Evolutionary conservation across 352 stramenopile species (phyloP), one percentile per base, ranked within the genome.

Genomic region (Pythium brachiatum): DNA sequence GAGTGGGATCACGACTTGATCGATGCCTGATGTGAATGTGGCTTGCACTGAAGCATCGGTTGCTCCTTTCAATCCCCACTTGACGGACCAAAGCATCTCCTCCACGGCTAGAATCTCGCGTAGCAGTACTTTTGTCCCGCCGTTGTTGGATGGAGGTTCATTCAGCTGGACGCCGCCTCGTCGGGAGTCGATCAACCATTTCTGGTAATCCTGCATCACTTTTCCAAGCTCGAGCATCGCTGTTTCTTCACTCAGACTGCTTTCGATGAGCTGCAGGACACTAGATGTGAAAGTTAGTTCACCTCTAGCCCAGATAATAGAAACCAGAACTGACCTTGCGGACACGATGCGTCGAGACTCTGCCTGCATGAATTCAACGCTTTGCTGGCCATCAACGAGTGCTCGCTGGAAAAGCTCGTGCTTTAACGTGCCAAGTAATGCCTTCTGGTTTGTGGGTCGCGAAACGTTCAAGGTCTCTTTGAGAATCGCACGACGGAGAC

Each of bases 51-150:
- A 89, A 1, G 79, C 86, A 53, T 94, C 86, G 0, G 79, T 90
- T 15, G 83, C 78, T 34, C 86, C 86, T 69, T 94, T 94, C 9
- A 94, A 53, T 2, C 86, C 86, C 81, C 84, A 94, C 57, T 92
- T 89, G 36, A 87, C 77, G 2, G 86, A 94, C 81, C 81, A 94
- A 64, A 94, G 78, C 81, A 89, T 89, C 64, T 94, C 86, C 72
- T 94, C 86, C 1, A 83, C 90, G 13, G 86, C 79, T 55, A 94
- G 53, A 1, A 92, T 69, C 7, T 79, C 67, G 9, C 56, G 67
- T 7, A 92, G 51, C 21, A 65, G 60, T 9, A 88, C 64, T 20
- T 64, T 81, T 0, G 25, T 63, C 20, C 64, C 60, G 50, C 47
- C 51, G 13, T 53, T 62, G 2, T 64, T 31, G 12, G 23, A 51